Conservation (phyloP, 169 alveolate genomes). For the Eimeria praecox region DNA sequence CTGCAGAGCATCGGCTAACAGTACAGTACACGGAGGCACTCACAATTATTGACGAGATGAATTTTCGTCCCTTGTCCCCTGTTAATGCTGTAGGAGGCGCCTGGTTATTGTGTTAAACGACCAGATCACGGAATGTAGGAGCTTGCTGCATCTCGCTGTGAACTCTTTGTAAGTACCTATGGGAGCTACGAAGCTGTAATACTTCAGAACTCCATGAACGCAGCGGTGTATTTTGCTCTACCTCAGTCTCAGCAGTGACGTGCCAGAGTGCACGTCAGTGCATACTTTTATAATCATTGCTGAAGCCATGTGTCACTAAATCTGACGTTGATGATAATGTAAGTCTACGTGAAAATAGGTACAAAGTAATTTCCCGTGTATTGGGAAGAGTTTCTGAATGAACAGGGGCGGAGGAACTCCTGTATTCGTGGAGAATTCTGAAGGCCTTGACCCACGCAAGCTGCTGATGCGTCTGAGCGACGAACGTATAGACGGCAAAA, state of each 20-base stretch:
- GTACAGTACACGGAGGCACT: not conserved
- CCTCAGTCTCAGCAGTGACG: not conserved
- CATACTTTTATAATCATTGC: not conserved
- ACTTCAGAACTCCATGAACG: not conserved
- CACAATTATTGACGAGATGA: not conserved
- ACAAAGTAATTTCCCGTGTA: not conserved
- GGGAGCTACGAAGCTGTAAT: not conserved
- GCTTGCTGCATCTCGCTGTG: conserved; percentile 56
- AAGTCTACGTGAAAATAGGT: not conserved
- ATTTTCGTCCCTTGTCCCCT: not conserved
- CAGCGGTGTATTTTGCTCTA: not conserved
- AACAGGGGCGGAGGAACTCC: conserved; percentile 57
- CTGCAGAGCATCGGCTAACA: not conserved
- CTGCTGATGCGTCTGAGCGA: conserved; percentile 16
- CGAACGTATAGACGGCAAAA: conserved; percentile 30
- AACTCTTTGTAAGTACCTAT: conserved; percentile 25
- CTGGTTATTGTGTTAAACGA: conserved; percentile 43
- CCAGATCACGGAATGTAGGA: conserved; percentile 50
- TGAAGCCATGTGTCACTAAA: not conserved
- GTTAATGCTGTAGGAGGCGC: conserved; percentile 17
- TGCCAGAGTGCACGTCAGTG: not conserved
- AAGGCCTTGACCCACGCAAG: conserved; percentile 58
- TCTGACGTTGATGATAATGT: not conserved
- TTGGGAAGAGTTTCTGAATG: not conserved
- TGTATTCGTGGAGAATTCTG: conserved; percentile 53